Base-by-base conservation (phyloP, 371 early-diverging fungal species). In the Capniomyces stellatus region DNA sequence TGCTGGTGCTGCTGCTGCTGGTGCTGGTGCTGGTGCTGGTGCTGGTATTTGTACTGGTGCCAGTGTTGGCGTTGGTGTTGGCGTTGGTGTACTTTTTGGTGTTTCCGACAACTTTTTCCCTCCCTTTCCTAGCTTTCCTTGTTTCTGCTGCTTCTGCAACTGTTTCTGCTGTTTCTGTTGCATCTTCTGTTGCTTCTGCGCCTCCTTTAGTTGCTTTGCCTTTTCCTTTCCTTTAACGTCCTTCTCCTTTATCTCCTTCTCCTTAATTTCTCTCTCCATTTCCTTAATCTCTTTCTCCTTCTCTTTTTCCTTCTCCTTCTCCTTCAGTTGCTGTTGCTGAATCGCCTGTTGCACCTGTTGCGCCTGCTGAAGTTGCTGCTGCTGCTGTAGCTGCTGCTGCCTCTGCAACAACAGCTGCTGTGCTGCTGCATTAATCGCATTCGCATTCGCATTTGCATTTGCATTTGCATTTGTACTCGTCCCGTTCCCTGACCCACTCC, bases 1-100 rank as follows among this genome's bases (percentile, higher is more conserved):
- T 35, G 49, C 30, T 49, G 49, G n/a, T 27, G 49, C n/a, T 24
- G 25, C 30, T 27, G 49, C n/a, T 49, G 49, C 30, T 25, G n/a
- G 10, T 49, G 49, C n/a, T 49, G 49, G 30, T 29, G 15, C n/a
- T 49, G 49, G 25, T 49, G 15, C 28, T 49, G 49, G 25, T 49
- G 49, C 28, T 49, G 49, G n/a, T 49, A 18, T 21, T 19, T 6
- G 21, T 23, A 12, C 27, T 19, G 4, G 23, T 46, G 46, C 28
- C 30, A n/a, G 25, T 49, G 15, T n/a, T 27, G 49, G 10, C n/a
- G 28, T 28, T n/a, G 49, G 6, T 49, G 25, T n/a, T 24, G 49
- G 10, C 30, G 49, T 49, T 49, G 49, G 10, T 29, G 25, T 24
- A 18, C n/a, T 28, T 49, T n/a, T n/a, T 29, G 28, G 25, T 27